A percentile compares a stretch with the other conserved stretches of the same genome.
phyloP scores from a whole-genome alignment of 1,284 basidiomycete species.

The Pascua sp. region DNA sequence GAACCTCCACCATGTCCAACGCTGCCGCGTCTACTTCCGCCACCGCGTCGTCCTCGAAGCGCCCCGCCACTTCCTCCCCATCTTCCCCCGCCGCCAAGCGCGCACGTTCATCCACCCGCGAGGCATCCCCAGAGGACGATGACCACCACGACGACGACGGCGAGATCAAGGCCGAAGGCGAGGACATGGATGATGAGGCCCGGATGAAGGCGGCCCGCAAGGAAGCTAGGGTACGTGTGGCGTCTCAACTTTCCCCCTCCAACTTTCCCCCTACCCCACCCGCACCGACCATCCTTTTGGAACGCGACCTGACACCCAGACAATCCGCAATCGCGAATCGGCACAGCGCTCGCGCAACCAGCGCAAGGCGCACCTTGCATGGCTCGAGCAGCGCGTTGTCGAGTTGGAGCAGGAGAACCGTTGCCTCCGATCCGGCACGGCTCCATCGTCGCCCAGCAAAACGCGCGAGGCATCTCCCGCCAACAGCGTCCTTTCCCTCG shows the following conservation, averaged over 20 bases:
- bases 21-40: not conserved
- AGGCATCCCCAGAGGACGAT: conserved; percentile 11
- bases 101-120: conserved; percentile 3
- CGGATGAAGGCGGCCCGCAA: conserved; percentile 36
- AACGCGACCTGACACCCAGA: conserved; percentile 18
- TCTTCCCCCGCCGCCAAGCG: conserved; percentile 16
- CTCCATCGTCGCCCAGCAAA: conserved; percentile 11
- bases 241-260: conserved; percentile 7
- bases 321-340: conserved; percentile 44
- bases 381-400: conserved; percentile 43
- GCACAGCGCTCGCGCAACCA: conserved; percentile 46
- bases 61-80: conserved; percentile 10
- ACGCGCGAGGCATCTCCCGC: conserved; percentile 34
- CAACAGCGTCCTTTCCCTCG: conserved; percentile 33
- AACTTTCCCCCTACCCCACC: too few relatives aligned
- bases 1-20: too few relatives aligned
- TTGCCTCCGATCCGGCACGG: conserved; percentile 25
- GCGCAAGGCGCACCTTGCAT: conserved; percentile 46
- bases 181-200: conserved; percentile 27
- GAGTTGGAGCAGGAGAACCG: conserved; percentile 46
- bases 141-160: conserved; percentile 22
- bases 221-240: conserved; percentile 43
- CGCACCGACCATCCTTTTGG: not conserved
- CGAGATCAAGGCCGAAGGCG: conserved; percentile 10
- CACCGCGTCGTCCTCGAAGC: conserved; percentile 17